Conservation (phyloP, 2,329 filamentous ascomycete genomes). For the Fusarium chaquense region DNA sequence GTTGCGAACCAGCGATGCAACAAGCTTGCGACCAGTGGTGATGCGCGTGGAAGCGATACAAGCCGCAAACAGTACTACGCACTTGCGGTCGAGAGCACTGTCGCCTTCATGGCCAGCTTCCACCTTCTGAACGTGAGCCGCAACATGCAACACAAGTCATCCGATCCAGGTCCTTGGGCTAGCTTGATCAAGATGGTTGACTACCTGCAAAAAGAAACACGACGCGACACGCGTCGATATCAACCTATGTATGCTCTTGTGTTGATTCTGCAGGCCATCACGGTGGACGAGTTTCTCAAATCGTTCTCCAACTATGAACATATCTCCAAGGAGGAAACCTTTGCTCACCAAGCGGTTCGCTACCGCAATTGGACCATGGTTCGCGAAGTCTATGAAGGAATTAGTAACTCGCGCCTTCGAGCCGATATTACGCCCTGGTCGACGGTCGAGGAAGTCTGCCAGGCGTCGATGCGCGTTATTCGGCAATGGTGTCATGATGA, state of each 20-base stretch:
- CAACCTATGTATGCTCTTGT: slow-evolving; percentile 58
- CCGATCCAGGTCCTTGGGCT: slow-evolving; percentile 58
- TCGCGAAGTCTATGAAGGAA: slow-evolving; percentile 50
- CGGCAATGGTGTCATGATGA: slow-evolving; percentile 60
- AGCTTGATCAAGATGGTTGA: slow-evolving; percentile 60
- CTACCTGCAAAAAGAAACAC: slow-evolving; percentile 56
- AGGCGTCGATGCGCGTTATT: slow-evolving; percentile 55
- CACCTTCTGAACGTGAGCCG: slow-evolving; percentile 61
- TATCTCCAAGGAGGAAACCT: slow-evolving; percentile 38
- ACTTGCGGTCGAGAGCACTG: slow-evolving; percentile 62
- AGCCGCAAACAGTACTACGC: slow-evolving; percentile 58
- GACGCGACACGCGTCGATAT: slow-evolving; percentile 51
- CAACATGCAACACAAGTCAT: slow-evolving; percentile 57
- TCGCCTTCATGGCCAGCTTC: slow-evolving; percentile 67
- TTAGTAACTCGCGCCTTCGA: slow-evolving; percentile 48
- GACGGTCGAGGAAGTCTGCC: slow-evolving; percentile 59
- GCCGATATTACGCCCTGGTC: slow-evolving; percentile 57
- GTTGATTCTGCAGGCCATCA: slow-evolving; percentile 59
- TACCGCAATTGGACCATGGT: slow-evolving; percentile 47
- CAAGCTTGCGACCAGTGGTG: slow-evolving; percentile 41
- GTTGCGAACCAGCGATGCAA: slow-evolving; percentile 52
- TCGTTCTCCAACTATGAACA: slow-evolving; percentile 49
- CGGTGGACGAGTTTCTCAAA: slow-evolving; percentile 60
- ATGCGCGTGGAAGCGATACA: slow-evolving; percentile 47
- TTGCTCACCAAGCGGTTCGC: slow-evolving; percentile 47